phyloP scores from a whole-genome alignment of 1,139 yeast species.

The Hansenula anomala region DNA sequence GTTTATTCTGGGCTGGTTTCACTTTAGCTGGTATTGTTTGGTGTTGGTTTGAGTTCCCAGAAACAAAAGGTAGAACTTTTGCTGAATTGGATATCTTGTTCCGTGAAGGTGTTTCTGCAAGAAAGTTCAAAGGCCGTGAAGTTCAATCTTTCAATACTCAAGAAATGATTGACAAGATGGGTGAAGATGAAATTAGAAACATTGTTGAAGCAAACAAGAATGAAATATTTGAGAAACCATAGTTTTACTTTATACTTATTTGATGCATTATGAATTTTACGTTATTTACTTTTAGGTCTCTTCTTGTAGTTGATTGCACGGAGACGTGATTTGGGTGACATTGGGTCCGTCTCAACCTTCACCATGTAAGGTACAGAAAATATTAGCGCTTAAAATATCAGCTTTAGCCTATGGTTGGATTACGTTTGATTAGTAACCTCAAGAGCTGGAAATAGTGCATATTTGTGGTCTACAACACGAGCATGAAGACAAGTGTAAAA shows the following conservation, averaged over 20 bases:
- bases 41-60: slow-evolving; percentile 37
- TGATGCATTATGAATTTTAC: no score
- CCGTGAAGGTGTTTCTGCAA: slow-evolving; percentile 27
- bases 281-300: no score
- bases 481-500: no score
- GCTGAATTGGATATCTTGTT: slow-evolving; percentile 37
- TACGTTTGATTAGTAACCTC: no score
- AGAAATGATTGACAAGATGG: slow-evolving; percentile 13
- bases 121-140: slow-evolving; percentile 23
- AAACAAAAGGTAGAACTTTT: slow-evolving; percentile 37
- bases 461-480: no score
- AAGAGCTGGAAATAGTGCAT: no score
- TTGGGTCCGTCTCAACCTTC: no score
- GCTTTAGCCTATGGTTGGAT: no score
- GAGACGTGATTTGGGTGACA: no score
- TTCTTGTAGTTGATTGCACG: no score
- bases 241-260: neutral
- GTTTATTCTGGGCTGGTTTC: slow-evolving; percentile 20
- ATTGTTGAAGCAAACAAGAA: slow-evolving; percentile 9
- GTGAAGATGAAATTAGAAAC: slow-evolving; percentile 13
- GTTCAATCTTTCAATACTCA: slow-evolving; percentile 18
- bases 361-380: no score
- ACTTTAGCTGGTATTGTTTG: slow-evolving; percentile 32
- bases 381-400: no score
- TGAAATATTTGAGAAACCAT: neutral